A percentile compares a stretch with the other conserved stretches of the same genome.
Evolutionary conservation across 2,329 filamentous ascomycete genomes (phyloP).

Genomic region (Pseudonectria buxi): DNA sequence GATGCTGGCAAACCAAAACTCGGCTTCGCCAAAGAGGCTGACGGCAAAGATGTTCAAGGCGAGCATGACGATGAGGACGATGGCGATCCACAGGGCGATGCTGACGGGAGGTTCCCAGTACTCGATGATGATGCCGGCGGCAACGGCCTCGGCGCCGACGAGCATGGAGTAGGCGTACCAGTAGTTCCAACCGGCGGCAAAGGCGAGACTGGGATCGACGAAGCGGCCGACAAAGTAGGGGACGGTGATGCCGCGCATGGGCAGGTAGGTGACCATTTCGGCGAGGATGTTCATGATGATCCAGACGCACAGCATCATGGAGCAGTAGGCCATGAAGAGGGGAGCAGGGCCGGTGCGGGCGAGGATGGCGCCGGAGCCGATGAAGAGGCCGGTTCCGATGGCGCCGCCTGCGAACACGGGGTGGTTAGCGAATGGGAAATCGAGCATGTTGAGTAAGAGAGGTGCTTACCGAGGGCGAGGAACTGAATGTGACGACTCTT

Average conservation of each 20-base stretch:
- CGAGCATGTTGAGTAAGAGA: background rate
- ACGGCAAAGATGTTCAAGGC: constrained; percentile 52
- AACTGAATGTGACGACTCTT: constrained; percentile 57
- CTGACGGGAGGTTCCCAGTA: constrained; percentile 51
- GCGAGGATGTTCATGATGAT: constrained; percentile 48
- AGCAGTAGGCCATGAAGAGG: constrained; percentile 61
- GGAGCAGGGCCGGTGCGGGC: constrained; percentile 55
- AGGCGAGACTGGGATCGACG: constrained; percentile 48
- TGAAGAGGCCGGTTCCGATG: constrained; percentile 59
- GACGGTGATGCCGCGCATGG: constrained; percentile 49
- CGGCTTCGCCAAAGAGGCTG: constrained; percentile 51
- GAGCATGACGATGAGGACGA: constrained; percentile 49
- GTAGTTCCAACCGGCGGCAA: constrained; percentile 55
- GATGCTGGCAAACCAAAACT: constrained; percentile 55
- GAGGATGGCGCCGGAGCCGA: constrained; percentile 53
- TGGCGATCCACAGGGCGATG: constrained; percentile 52
- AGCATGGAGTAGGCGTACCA: constrained; percentile 56
- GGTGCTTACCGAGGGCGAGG: constrained; percentile 42
- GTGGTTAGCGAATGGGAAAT: no score
- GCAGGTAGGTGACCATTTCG: constrained; percentile 50
- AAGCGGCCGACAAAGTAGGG: constrained; percentile 51
- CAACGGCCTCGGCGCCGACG: constrained; percentile 51
- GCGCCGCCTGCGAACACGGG: constrained; percentile 36
- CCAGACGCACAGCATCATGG: constrained; percentile 49
- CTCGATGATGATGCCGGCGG: constrained; percentile 50